Evolutionary conservation across 1,284 basidiomycete genomes (phyloP).

Genomic region (Coniophora puteana): DNA sequence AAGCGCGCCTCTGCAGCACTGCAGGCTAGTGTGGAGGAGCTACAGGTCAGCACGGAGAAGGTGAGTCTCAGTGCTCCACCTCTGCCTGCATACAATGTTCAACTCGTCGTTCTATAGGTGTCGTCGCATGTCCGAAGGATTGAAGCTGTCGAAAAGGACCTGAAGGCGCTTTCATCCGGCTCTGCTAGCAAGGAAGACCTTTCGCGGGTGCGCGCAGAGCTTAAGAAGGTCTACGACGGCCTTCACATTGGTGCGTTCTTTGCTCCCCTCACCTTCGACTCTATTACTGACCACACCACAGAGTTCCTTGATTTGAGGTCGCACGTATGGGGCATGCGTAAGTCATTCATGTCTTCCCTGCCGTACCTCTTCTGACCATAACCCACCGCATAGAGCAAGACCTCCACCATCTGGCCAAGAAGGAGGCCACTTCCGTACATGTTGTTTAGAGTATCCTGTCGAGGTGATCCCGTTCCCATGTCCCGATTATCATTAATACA

Average conservation of each 20-base stretch:
- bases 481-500: too few relatives aligned
- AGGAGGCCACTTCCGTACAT: conserved; percentile 55
- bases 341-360: conserved; percentile 30
- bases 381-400: conserved; percentile 62
- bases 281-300: conserved; percentile 22
- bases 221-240: conserved; percentile 84
- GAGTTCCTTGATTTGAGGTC: conserved; percentile 76
- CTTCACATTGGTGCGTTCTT: conserved; percentile 63
- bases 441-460: too few relatives aligned
- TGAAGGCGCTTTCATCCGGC: conserved; percentile 68
- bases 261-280: not conserved
- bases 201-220: conserved; percentile 68
- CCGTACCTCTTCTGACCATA: conserved; percentile 5
- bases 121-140: conserved; percentile 82
- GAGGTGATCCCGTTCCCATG: too few relatives aligned
- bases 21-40: conserved; percentile 83
- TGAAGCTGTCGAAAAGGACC: conserved; percentile 84
- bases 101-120: conserved; percentile 45
- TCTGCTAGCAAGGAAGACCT: conserved; percentile 79
- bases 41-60: conserved; percentile 82
- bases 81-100: conserved; percentile 14
- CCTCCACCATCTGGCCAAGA: conserved; percentile 69
- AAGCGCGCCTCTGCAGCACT: conserved; percentile 80
- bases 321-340: conserved; percentile 82
- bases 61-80: conserved; percentile 24